These are phyloP conservation scores for Auriscalpium vulgare DNA, from an alignment of 768 basidiomycete genomes.

Conservation along the genomic window DNA sequence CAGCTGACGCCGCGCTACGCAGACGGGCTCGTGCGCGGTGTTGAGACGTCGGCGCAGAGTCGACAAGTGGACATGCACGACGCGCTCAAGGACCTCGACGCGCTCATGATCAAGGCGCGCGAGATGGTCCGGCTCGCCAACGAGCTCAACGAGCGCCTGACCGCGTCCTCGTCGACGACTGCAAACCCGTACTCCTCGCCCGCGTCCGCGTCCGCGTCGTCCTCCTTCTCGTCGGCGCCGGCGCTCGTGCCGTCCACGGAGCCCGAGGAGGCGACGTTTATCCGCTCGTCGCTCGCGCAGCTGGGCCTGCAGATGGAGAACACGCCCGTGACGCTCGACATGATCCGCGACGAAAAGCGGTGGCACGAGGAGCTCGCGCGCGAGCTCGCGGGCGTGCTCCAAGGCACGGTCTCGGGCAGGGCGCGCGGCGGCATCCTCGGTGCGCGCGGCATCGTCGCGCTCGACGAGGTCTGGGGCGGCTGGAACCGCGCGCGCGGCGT, in stretches of 20 bases:
- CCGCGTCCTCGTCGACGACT: constrained; percentile 26
- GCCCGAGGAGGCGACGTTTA: constrained; percentile 80
- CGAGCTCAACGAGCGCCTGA: constrained; percentile 78
- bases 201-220: neutral
- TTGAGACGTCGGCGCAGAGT: constrained; percentile 58
- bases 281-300: constrained; percentile 83
- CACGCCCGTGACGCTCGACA: constrained; percentile 80
- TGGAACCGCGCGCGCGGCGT: constrained; percentile 94
- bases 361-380: constrained; percentile 78
- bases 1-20: neutral
- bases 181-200: constrained; percentile 13
- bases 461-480: constrained; percentile 92
- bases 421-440: constrained; percentile 60
- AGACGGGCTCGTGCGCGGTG: constrained; percentile 80
- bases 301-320: constrained; percentile 75
- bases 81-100: constrained; percentile 83
- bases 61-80: constrained; percentile 60
- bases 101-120: constrained; percentile 81
- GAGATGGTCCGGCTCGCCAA: constrained; percentile 90
- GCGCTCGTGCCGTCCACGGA: constrained; percentile 39
- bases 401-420: constrained; percentile 30
- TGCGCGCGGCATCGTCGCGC: constrained; percentile 68
- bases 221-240: constrained; percentile 17
- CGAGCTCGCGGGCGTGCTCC: constrained; percentile 74
- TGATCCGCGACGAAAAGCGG: constrained; percentile 71